Base-by-base conservation (phyloP, 768 basidiomycete species). In the Aureoboletus auriporus region DNA sequence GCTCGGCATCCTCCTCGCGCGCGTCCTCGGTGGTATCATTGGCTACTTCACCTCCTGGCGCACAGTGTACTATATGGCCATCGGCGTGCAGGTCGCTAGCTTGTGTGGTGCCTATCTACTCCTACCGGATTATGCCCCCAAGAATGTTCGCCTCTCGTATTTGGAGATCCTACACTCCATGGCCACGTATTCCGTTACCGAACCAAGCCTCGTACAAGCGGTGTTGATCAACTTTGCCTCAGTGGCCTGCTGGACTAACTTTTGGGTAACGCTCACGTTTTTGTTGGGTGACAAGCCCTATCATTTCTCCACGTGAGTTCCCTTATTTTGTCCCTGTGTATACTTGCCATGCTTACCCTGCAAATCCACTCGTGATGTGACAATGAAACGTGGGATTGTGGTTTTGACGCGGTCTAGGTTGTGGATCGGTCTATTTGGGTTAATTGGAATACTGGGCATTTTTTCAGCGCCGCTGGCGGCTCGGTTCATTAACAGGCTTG, bases 381-480 rank as follows among this genome's bases (percentile, higher is more conserved):
- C 23, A 26, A 40, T 38, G 23, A 4, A 16, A 0, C 5, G 13
- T 20, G 27, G 20, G 20, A 13, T 13, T 33, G 33, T 33, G 33
- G 33, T 12, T 11, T 33, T 11, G 33, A 23, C 20, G 20, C 20
- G 20, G 20, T 23, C 20, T 44, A 50, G 57, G 23, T 58, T 60
- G 45, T 65, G 66, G 27, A 76, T 76, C 36, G 77, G 77, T 39
- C 56, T 79, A 5, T 74, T 79, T 45, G 77, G 75, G 12, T 65
- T 79, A 7, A 60, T 78, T 16, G 77, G 77, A 11, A 60, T 77
- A 20, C 53, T 61, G 48, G 76, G 71, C 27, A 64, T 75, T 41
- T 49, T 59, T 17, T 55, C 53, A 2, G 67, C 56, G 1, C 67
- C 65, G 9, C 38, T 61, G 37, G 61, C 60, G 1, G 64, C 65